A percentile compares a stretch with the other conserved stretches of the same genome.
Conservation (phyloP, 176 grass and related monocot genomes). For the Thalia dealbata region DNA sequence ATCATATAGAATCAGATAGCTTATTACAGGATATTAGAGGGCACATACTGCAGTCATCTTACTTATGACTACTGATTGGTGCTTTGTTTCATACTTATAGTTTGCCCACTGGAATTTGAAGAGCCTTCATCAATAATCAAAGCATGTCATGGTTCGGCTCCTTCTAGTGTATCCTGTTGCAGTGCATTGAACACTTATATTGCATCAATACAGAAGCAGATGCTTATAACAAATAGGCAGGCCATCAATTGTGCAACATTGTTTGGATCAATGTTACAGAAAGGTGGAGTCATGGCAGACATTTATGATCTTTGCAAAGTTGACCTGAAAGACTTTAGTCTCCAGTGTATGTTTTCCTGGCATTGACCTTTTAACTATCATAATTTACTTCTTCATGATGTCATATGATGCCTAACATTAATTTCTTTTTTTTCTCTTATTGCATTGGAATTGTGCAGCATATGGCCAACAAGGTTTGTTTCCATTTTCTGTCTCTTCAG, state of each 20-base stretch:
- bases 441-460: constrained; percentile 36
- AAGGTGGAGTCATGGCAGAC: constrained; percentile 60
- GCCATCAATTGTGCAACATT: constrained; percentile 95
- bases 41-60: neutral
- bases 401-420: constrained; percentile 34
- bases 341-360: constrained; percentile 57
- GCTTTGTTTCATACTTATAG: constrained; percentile 29
- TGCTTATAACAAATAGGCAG: constrained; percentile 94
- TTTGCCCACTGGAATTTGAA: constrained; percentile 87
- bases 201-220: constrained; percentile 74
- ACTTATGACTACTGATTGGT: neutral
- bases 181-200: constrained; percentile 59
- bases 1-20: neutral
- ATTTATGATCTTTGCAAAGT: constrained; percentile 73
- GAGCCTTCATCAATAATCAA: constrained; percentile 62
- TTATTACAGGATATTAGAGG: neutral
- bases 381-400: constrained; percentile 13
- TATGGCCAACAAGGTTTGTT: constrained; percentile 91
- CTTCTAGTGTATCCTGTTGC: constrained; percentile 51
- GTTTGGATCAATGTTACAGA: constrained; percentile 91
- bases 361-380: constrained; percentile 9
- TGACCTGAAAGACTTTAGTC: constrained; percentile 95
- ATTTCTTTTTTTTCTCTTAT: constrained; percentile 14
- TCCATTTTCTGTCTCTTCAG: constrained; percentile 4
- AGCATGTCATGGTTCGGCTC: constrained; percentile 55